phyloP scores from a whole-genome alignment of 2,329 filamentous ascomycete species.

The Myriosclerotinia scirpicola region DNA sequence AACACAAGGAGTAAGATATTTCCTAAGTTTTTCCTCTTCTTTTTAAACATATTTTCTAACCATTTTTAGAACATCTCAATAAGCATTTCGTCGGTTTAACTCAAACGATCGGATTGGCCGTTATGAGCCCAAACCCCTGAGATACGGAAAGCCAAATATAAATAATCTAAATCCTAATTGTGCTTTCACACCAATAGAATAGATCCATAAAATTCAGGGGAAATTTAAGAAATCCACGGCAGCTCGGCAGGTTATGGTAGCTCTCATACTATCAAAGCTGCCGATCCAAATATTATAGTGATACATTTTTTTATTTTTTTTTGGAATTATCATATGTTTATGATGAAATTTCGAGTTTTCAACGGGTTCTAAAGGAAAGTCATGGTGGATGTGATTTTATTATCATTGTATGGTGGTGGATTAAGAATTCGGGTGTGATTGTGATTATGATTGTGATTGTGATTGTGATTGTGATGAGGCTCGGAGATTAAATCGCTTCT shows the following conservation, averaged over 20 bases:
- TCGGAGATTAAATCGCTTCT: no score
- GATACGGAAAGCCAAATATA: neutral
- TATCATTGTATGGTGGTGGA: neutral
- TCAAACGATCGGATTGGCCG: neutral
- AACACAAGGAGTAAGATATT: conserved; percentile 26
- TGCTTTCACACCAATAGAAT: neutral
- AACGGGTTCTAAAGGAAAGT: no score
- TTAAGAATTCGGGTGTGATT: no score
- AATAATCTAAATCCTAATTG: neutral
- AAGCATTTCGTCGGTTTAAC: neutral
- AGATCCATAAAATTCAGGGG: neutral
- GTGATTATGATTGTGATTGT: neutral
- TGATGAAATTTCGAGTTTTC: no score
- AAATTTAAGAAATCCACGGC: neutral
- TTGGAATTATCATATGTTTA: no score
- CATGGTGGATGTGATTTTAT: neutral
- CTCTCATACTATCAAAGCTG: no score
- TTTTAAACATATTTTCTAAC: conserved; percentile 14
- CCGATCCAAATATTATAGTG: no score
- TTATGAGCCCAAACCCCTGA: neutral
- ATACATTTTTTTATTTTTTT: no score
- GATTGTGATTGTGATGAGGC: neutral
- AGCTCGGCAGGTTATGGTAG: no score
- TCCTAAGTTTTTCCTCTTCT: neutral
- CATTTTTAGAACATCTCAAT: conserved; percentile 20